Evolutionary conservation across 352 stramenopile genomes (phyloP), one percentile per base, ranked within the genome.

Genomic region (Globisporangium ultimum): DNA sequence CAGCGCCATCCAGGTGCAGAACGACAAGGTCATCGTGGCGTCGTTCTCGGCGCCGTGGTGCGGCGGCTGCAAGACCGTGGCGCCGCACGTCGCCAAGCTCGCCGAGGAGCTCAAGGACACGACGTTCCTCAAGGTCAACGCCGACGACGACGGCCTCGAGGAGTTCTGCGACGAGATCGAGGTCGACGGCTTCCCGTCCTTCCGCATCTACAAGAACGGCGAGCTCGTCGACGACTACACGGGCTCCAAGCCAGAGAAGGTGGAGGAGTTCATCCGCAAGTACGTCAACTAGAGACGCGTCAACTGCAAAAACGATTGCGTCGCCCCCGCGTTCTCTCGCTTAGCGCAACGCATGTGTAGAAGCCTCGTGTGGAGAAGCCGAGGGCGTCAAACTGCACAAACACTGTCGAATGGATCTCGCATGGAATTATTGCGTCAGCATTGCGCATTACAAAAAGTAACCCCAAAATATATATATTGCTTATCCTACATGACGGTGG

Each of bases 231-330:
- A 70, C n/a, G 78, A 93, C 58, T 78, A 77, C 68, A 74, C 68
- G 34, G 80, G 84, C 71, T 85, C 79, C 63, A 91, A 89, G 68
- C 65, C 74, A 28, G 84, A 93, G 53, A 89, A 91, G 69, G 68
- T 88, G 51, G 83, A 90, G 61, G 68, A 87, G 58, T 87, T 93
- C 58, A 78, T 91, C 59, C 78, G 74, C 45, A 67, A 78, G 60
- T 69, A 85, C 52, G 45, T 63, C 38, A 59, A 48, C 34, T 67
- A 67, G 53, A 50, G 24, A 10, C 28, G 28, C 28, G 24, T 32
- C 2, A 32, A 32, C 5, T n/a, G n/a, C n/a, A n/a, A 5, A 2
- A 32, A 32, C 24, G 24, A 32, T 32, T 32, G 24, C 24, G 24
- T n/a, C n/a, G n/a, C n/a, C 24, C 24, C 24, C 24, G 24, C 24